phyloP scores from a whole-genome alignment of 352 stramenopile genomes.

The Elongisporangium undulatum region DNA sequence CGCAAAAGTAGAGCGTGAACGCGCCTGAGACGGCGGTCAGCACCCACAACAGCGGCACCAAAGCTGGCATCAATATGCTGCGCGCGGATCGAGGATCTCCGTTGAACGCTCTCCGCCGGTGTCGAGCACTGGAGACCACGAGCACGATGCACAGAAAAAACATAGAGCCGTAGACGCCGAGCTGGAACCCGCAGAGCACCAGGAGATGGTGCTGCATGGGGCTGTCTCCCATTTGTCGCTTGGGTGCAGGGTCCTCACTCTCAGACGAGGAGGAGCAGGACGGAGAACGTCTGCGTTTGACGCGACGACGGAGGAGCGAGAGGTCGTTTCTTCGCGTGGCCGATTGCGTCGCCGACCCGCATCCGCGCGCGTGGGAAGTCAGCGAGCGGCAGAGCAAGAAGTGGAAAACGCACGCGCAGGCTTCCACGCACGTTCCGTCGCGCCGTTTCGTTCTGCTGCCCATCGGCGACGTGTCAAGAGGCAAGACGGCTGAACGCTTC shows the following conservation, averaged over 20 bases:
- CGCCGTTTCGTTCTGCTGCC: not conserved
- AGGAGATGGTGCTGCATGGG: conserved; percentile 7
- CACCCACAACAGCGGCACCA: conserved; percentile 13
- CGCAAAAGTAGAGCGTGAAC: conserved; percentile 1
- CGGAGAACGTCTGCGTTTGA: not conserved
- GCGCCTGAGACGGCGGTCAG: not conserved
- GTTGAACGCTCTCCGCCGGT: not conserved
- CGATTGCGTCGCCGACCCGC: not conserved
- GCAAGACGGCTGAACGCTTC: not conserved
- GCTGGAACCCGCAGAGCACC: conserved; percentile 6
- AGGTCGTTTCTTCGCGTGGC: not conserved
- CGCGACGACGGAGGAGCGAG: not conserved
- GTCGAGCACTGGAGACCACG: conserved; percentile 8
- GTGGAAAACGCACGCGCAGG: not conserved
- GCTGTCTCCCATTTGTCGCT: not conserved
- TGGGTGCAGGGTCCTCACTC: not conserved
- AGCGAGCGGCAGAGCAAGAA: not conserved
- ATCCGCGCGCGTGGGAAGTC: not conserved
- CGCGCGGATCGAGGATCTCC: conserved; percentile 3
- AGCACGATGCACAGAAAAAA: conserved; percentile 8
- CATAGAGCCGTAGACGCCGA: conserved; percentile 10
- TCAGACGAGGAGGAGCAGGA: not conserved
- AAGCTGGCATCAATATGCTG: conserved; percentile 10
- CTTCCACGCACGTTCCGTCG: not conserved
- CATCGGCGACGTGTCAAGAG: not conserved